Evolutionary conservation across 2,329 filamentous ascomycete species (phyloP), one percentile per base, ranked within the genome.

Genomic region (Biscogniauxia marginata): DNA sequence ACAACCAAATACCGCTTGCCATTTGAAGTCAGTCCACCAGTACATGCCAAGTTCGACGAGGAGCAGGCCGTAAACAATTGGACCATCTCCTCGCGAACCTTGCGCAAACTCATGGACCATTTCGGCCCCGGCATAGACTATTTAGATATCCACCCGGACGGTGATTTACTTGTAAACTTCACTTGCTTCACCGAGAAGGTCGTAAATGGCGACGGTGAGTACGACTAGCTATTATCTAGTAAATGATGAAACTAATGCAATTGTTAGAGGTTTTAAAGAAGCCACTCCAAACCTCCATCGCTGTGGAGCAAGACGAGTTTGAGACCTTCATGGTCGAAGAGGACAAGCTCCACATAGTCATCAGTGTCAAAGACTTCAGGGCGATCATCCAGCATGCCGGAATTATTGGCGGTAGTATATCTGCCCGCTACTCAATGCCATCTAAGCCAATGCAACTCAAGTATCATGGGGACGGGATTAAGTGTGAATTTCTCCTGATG

Each of bases 111-210:
- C 59, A 87, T 90, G 73, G 90, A 93, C 57, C 89, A 91, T 67
- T 93, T 93, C 67, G 88, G 89, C 0, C 87, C 88, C 1, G 89
- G 88, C 4, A 91, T 90, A 25, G 90, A 93, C 70, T 87, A 92
- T 63, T 80, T 93, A 2, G 90, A 93, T 63, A 87, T 93, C 60
- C 88, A 89, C 67, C 85, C 87, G 0, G 85, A 91, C 58, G 85
- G 86, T 11, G 85, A 89, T 52, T 83, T 88, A 48, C 86, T 84
- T 25, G 82, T 89, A 16, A 89, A 90, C 55, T 90, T 93, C 65
- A 90, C 89, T 22, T 92, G 89, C 68, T 93, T 90, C 66, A 92
- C 89, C 0, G 90, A 93, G 70, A 93, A 91, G 74, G 84, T 88
- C 7, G 81, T 86, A 54, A 87, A 86, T 63, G 85, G 87, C 19